Percentiles rank a stretch among this genome's conserved stretches.
Conservation (phyloP, 2,329 filamentous ascomycete species). For the Neonectria punicea region DNA sequence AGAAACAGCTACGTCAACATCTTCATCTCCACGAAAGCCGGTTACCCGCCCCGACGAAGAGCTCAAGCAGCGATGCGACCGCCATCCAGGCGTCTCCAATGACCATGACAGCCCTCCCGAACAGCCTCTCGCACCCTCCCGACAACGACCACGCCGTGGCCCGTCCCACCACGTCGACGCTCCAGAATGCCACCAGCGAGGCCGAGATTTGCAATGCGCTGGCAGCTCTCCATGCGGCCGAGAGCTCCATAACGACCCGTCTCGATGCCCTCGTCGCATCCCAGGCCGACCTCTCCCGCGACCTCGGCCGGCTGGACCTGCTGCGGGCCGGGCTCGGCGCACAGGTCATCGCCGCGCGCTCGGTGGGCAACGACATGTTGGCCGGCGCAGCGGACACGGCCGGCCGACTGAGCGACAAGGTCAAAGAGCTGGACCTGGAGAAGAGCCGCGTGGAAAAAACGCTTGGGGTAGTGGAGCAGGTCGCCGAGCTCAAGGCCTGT, state of each 20-base stretch:
- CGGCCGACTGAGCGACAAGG: slow-evolving; percentile 83
- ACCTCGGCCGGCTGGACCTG: slow-evolving; percentile 87
- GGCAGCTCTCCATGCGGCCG: slow-evolving; percentile 77
- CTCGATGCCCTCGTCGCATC: slow-evolving; percentile 82
- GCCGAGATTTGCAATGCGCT: slow-evolving; percentile 84
- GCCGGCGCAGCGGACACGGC: slow-evolving; percentile 87
- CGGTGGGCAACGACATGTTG: slow-evolving; percentile 91
- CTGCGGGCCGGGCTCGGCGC: slow-evolving; percentile 88
- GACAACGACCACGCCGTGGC: slow-evolving; percentile 46
- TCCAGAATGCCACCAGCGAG: slow-evolving; percentile 78
- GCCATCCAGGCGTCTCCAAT: slow-evolving; percentile 49
- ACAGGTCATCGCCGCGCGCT: slow-evolving; percentile 84
- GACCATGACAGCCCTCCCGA: slow-evolving; percentile 60
- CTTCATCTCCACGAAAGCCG: slow-evolving; percentile 7
- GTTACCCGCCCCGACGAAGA: slow-evolving; percentile 30
- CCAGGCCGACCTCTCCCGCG: slow-evolving; percentile 86
- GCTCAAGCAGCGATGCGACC: slow-evolving; percentile 55
- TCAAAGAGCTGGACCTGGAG: slow-evolving; percentile 88
- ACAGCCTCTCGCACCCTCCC: slow-evolving; percentile 54
- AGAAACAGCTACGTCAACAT: slow-evolving; percentile 27
- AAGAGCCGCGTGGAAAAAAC: slow-evolving; percentile 93
- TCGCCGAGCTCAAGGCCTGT: slow-evolving; percentile 95
- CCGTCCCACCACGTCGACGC: slow-evolving; percentile 45
- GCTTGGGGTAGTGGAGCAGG: slow-evolving; percentile 91
- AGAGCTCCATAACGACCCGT: slow-evolving; percentile 77